Evolutionary conservation across 306 rosid genomes (phyloP).

Genomic region (Astragalus membranaceus): DNA sequence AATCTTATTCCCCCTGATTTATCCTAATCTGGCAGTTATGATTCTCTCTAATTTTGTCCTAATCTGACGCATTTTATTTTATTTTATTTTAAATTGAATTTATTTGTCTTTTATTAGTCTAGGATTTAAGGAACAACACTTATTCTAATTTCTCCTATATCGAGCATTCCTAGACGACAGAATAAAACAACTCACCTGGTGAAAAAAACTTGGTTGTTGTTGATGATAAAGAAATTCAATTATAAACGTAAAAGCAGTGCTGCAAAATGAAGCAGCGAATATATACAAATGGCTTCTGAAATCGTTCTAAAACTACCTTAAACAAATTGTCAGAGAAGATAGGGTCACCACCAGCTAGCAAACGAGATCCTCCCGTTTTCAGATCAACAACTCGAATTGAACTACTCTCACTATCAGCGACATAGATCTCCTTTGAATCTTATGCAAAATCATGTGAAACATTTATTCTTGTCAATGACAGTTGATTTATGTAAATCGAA

Average conservation of each 20-base stretch:
- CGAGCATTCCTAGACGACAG: no score
- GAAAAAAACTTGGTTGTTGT: not conserved
- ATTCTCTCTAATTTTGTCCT: no score
- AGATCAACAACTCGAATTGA: slow-evolving; percentile 77
- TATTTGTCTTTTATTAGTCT: no score
- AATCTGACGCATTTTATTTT: no score
- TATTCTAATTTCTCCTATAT: no score
- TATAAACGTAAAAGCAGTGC: not conserved
- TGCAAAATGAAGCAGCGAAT: not conserved
- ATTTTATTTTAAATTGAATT: no score
- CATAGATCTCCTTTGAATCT: slow-evolving; percentile 60
- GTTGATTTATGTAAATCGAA: slow-evolving; percentile 1
- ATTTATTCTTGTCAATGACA: slow-evolving; percentile 5
- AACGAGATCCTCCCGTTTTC: slow-evolving; percentile 78
- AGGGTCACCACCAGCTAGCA: slow-evolving; percentile 92
- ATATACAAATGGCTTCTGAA: slow-evolving; percentile 2
- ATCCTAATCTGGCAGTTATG: no score
- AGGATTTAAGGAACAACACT: no score
- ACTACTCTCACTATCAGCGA: slow-evolving; percentile 99
- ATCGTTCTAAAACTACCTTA: slow-evolving; percentile 44
- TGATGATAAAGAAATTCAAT: not conserved
- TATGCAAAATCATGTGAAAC: slow-evolving; percentile 19
- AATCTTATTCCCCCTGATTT: no score
- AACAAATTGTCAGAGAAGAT: slow-evolving; percentile 74
- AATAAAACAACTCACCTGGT: not conserved